Evolutionary conservation across 768 basidiomycete genomes (phyloP).

Genomic region (Collybiopsis confluens): DNA sequence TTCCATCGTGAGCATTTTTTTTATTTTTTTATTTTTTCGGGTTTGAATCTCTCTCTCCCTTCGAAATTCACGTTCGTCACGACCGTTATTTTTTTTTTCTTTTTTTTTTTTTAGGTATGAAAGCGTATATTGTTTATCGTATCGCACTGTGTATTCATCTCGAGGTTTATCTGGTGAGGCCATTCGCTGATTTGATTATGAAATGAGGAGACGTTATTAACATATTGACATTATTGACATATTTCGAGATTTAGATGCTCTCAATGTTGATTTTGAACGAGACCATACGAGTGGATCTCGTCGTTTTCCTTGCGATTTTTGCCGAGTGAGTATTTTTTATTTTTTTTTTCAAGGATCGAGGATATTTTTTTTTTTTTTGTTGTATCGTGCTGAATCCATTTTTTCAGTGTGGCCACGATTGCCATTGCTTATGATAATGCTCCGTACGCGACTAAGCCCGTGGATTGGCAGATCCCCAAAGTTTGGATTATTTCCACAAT

Average conservation of each 20-base stretch:
- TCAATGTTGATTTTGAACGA: constrained; percentile 43
- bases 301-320: constrained; percentile 40
- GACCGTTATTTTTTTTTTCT: too few relatives aligned
- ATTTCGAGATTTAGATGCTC: too few relatives aligned
- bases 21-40: too few relatives aligned
- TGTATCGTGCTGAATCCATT: too few relatives aligned
- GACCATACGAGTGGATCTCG: constrained; percentile 41
- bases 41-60: too few relatives aligned
- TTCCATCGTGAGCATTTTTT: constrained; percentile 40
- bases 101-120: constrained; percentile 23
- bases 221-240: too few relatives aligned
- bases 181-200: too few relatives aligned
- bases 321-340: constrained; percentile 22
- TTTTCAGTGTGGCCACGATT: constrained; percentile 35
- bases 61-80: too few relatives aligned
- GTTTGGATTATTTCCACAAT: constrained; percentile 43
- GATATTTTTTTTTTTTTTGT: too few relatives aligned
- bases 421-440: constrained; percentile 46
- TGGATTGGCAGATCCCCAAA: constrained; percentile 48
- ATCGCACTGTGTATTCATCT: constrained; percentile 47
- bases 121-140: constrained; percentile 45
- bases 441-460: constrained; percentile 32
- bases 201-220: too few relatives aligned
- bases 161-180: constrained; percentile 37
- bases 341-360: too few relatives aligned